A percentile compares a stretch with the other conserved stretches of the same genome.
These are phyloP conservation scores for Chrysochromulina parva DNA, from an alignment of 78 protist genomes.

Conservation along the genomic window DNA sequence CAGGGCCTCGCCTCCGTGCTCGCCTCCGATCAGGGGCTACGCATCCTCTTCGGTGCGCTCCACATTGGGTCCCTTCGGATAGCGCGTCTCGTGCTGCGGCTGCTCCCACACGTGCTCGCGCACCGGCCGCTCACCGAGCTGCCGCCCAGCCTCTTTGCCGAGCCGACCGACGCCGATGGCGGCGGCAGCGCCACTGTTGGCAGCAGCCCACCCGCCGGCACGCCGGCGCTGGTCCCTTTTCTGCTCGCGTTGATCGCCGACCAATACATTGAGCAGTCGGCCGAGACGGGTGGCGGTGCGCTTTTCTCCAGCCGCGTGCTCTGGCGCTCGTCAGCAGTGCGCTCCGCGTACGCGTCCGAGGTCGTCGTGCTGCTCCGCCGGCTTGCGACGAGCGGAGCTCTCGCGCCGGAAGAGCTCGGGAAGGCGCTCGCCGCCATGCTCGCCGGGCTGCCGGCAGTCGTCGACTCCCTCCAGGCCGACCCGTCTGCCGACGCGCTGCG, in stretches of 20 bases:
- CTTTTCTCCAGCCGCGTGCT: neutral
- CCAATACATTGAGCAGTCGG: neutral
- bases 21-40: neutral
- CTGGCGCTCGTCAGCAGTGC: neutral
- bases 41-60: neutral
- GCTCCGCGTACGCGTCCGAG: neutral
- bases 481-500: neutral
- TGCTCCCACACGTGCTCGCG: neutral
- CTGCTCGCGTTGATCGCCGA: neutral
- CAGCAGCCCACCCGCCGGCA: neutral
- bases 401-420: neutral
- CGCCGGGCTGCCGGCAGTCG: neutral
- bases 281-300: neutral
- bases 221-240: neutral
- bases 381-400: neutral
- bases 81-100: neutral
- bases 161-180: neutral
- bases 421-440: neutral
- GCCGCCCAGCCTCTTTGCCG: neutral
- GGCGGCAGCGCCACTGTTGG: no score
- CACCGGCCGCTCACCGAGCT: neutral
- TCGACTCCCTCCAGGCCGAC: neutral
- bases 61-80: conserved; percentile 11
- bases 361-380: neutral
- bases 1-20: neutral